These are phyloP conservation scores for Solanum commersonii DNA, from an alignment of 257 asterid species.

Conservation along the genomic window DNA sequence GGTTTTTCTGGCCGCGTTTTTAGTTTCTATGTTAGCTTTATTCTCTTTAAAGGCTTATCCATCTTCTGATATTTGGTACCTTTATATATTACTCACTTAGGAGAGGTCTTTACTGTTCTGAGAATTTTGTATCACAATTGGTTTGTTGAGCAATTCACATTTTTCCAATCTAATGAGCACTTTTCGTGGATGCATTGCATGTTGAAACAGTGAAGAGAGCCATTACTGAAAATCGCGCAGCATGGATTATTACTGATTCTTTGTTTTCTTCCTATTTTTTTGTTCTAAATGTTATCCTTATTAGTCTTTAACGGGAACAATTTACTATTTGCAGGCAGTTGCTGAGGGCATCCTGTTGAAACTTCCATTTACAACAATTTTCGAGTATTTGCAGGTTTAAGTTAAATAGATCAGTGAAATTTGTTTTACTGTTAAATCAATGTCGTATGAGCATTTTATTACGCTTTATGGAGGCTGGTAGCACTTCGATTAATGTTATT, in stretches of 20 bases:
- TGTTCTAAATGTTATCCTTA: neutral
- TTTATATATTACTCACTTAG: neutral
- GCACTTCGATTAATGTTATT: neutral
- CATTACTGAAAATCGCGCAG: constrained; percentile 36
- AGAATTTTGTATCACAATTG: neutral
- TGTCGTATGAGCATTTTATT: neutral
- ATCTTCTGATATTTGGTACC: neutral
- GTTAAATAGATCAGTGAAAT: neutral
- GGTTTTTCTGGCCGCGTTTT: neutral
- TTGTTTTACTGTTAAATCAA: neutral
- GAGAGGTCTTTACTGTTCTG: neutral
- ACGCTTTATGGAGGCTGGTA: neutral
- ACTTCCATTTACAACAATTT: constrained; percentile 81
- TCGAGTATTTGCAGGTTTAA: constrained; percentile 87
- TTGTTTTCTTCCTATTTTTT: neutral
- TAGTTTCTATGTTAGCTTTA: neutral
- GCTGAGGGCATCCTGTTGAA: constrained; percentile 58
- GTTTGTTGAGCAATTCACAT: neutral
- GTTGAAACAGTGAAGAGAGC: constrained; percentile 50
- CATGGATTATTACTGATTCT: constrained; percentile 10
- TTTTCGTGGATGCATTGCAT: constrained; percentile 27
- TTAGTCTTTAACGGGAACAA: neutral
- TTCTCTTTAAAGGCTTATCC: neutral
- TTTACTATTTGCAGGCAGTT: constrained; percentile 48
- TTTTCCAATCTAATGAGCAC: neutral